Base-by-base conservation (phyloP, 495 filamentous ascomycete species). In the Penicillium angulare region DNA sequence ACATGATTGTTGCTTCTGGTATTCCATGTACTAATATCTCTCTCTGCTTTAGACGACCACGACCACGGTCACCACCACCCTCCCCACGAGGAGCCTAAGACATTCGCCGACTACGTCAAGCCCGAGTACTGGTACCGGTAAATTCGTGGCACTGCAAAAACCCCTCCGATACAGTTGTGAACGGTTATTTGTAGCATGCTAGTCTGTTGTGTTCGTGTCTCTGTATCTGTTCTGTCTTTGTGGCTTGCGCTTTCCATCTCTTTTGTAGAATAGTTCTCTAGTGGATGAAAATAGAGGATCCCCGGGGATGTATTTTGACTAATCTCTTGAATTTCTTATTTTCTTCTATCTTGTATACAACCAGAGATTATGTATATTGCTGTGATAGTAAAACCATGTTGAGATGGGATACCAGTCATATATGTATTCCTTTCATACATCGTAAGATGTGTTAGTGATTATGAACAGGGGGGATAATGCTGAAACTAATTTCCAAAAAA, bases 71-170 rank as follows among this genome's bases (percentile, higher is more conserved):
- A 80, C 63, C 60, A 59, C 63, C 68, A 74, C 73, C 79, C 81
- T 59, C 72, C 74, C 63, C 83, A 78, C 65, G 80, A 81, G 71
- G 89, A 93, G 75, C 88, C 89, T 66, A 92, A 93, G 85, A 95
- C 87, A 49, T 90, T 95, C 57, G 88, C 87, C 69, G 86, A 98
- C 81, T 96, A 75, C 76, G 87, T 98, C 68, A 87, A 86, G 82
- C 88, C 90, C 23, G 80, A 93, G 63, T 97, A 97, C 81, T 82
- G 84, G 79, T 96, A 88, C 71, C 73, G 73, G 67, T 78, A 75
- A 67, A 75, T 72, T 44, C 26, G 48, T 29, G 26, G 44, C 51
- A 38, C 40, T 24, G 42, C 26, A 47, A 47, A 39, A 33, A 27
- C 38, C 32, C 27, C 9, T 27, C 46, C 29, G 56, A 56, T 60